Base-by-base conservation (phyloP, 768 basidiomycete species). In the Ramaria sp. region DNA sequence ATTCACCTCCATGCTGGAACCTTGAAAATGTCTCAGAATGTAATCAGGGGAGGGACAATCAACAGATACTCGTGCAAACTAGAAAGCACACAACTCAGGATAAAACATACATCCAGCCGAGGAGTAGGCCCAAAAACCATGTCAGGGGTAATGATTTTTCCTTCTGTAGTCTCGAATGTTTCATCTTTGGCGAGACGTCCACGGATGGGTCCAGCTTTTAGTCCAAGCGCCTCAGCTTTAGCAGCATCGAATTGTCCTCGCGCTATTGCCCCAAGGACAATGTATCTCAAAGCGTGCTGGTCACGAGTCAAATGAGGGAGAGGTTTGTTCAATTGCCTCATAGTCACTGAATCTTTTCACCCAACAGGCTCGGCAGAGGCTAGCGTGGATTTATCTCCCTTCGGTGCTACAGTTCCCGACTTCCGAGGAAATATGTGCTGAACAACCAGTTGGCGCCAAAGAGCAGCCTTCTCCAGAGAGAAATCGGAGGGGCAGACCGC, bases 171-270 rank as follows among this genome's bases (percentile, higher is more conserved):
- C 0, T 76, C 79, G 34, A 93, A 72, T 0, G 72, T 65, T 63
- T 84, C 70, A 8, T 93, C 92, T 50, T 66, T 75, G 3, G 80
- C 75, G n/a, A 95, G 68, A 50, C 65, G 68, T 0, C 71, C 75
- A n/a, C 88, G 74, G 9, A 79, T 54, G 5, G 75, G 75, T 0
- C 88, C 85, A 1, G 64, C 62, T 3, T 77, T 76, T 1, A 97
- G 68, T 5, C 84, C 82, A 1, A 92, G 71, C 42, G 70, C 76
- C 8, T 71, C 62, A 0, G 92, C 88, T 58, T 78, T 81, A 57
- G 69, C 65, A 0, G 67, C 81, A 57, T 92, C 76, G 62, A 97
- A 95, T 65, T 87, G 89, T 0, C 81, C 81, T 20, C 76, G 66
- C 5, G 70, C 63, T 12, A 60, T 59, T 0, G 78, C 74, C 0